These are phyloP conservation scores for Auricularia sp. DNA, from an alignment of 768 basidiomycete species.

Conservation along the genomic window DNA sequence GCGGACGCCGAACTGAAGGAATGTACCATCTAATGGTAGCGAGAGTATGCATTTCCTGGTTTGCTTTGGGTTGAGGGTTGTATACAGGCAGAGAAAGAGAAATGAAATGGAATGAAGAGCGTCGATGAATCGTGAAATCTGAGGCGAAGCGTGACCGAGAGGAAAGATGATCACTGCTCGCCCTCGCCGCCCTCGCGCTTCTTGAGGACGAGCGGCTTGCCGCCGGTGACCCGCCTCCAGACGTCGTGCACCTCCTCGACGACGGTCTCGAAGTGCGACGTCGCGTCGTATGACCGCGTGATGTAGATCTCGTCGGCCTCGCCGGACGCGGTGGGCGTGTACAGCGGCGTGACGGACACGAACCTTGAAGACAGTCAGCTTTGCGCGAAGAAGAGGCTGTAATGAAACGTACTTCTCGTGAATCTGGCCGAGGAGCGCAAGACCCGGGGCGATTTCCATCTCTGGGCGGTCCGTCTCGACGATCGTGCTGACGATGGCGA, in stretches of 20 bases:
- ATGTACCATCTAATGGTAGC: no score
- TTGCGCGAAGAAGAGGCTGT: no score
- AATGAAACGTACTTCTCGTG: slow-evolving; percentile 58
- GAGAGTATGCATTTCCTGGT: not conserved
- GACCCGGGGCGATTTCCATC: slow-evolving; percentile 83
- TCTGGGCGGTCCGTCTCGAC: slow-evolving; percentile 93
- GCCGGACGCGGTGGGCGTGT: slow-evolving; percentile 80
- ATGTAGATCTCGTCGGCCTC: slow-evolving; percentile 86
- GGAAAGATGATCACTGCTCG: slow-evolving; percentile 28
- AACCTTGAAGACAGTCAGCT: slow-evolving; percentile 30
- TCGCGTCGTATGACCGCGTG: slow-evolving; percentile 96
- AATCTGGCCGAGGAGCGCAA: slow-evolving; percentile 84
- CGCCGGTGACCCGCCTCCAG: slow-evolving; percentile 73
- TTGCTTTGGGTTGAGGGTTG: not conserved
- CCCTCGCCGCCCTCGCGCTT: slow-evolving; percentile 64
- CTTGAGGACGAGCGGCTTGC: slow-evolving; percentile 73
- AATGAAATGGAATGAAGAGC: not conserved
- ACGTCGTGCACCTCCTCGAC: slow-evolving; percentile 96
- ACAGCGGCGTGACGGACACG: slow-evolving; percentile 77
- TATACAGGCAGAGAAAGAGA: not conserved
- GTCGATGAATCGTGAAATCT: not conserved
- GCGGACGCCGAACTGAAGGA: not conserved
- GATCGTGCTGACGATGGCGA: slow-evolving; percentile 97
- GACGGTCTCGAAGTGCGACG: slow-evolving; percentile 97
- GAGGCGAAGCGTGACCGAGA: not conserved